These are phyloP conservation scores for Axilococcus clingmanii DNA, from an alignment of 139 green algal genomes.

Conservation along the genomic window DNA sequence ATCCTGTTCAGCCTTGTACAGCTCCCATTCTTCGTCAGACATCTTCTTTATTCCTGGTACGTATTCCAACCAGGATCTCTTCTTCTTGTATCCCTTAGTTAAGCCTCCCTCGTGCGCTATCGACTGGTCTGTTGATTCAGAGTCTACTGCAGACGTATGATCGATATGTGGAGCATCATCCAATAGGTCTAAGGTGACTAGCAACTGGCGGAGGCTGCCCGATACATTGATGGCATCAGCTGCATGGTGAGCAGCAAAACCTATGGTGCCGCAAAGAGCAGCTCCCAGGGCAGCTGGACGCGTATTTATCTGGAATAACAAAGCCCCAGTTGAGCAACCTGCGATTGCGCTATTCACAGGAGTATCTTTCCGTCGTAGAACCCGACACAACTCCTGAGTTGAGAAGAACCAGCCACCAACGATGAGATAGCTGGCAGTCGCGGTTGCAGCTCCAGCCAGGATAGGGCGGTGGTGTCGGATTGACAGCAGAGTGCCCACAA, in stretches of 20 bases:
- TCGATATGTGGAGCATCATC: background rate
- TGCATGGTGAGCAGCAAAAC: slow-evolving; percentile 1
- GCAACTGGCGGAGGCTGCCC: background rate
- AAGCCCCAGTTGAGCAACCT: slow-evolving; percentile 18
- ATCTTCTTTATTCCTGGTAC: no score
- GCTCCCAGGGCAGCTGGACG: background rate
- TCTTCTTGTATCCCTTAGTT: background rate
- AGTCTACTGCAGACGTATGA: no score
- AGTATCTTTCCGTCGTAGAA: slow-evolving; percentile 22
- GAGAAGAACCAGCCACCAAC: slow-evolving; percentile 12
- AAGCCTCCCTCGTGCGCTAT: background rate
- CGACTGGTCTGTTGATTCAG: background rate
- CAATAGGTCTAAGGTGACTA: slow-evolving; percentile 12
- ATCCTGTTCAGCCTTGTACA: background rate
- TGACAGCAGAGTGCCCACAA: slow-evolving; percentile 12
- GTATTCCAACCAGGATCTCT: background rate
- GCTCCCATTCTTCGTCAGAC: background rate
- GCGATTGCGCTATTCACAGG: slow-evolving; percentile 25
- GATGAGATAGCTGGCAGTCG: slow-evolving; percentile 19
- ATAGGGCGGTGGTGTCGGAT: slow-evolving; percentile 14
- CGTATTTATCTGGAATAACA: slow-evolving; percentile 13
- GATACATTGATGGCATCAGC: background rate
- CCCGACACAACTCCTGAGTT: slow-evolving; percentile 23
- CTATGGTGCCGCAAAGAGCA: slow-evolving; percentile 13
- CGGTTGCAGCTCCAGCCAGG: slow-evolving; percentile 1